Conservation (phyloP, 805 yeast genomes). For the Ogataea methylovora region DNA sequence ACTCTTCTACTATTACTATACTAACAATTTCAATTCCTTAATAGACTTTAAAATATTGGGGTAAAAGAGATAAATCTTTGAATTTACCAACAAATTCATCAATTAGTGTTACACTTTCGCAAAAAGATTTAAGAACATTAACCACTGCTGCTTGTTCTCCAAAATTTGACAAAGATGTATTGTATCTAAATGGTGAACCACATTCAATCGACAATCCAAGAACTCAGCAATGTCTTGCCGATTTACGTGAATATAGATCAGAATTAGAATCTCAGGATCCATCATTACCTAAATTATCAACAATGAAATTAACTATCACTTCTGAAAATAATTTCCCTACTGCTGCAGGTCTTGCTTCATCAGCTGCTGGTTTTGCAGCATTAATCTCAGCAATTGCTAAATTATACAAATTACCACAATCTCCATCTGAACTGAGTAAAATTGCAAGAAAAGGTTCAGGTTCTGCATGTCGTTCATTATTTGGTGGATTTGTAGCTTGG, state of each 20-base stretch:
- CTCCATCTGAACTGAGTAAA: constrained; percentile 76
- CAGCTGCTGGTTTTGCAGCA: constrained; percentile 99
- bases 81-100: constrained; percentile 96
- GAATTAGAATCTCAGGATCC: constrained; percentile 51
- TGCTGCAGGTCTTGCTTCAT: constrained; percentile 96
- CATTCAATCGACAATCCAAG: constrained; percentile 62
- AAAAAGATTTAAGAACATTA: constrained; percentile 81
- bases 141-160: constrained; percentile 78
- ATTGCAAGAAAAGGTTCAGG: constrained; percentile 99
- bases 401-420: constrained; percentile 78
- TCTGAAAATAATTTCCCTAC: constrained; percentile 97
- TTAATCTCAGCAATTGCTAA: constrained; percentile 83
- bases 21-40: constrained; percentile 2
- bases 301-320: constrained; percentile 68
- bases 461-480: constrained; percentile 93
- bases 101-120: constrained; percentile 88
- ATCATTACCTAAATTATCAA: constrained; percentile 51
- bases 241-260: constrained; percentile 61
- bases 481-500: constrained; percentile 99
- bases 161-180: constrained; percentile 49
- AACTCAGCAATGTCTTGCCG: constrained; percentile 68
- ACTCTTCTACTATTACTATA: too few species aligned
- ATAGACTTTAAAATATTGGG: constrained; percentile 97
- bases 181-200: constrained; percentile 80
- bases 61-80: constrained; percentile 82